Conservation (phyloP, 306 rosid species). For the Alnus rubra region DNA sequence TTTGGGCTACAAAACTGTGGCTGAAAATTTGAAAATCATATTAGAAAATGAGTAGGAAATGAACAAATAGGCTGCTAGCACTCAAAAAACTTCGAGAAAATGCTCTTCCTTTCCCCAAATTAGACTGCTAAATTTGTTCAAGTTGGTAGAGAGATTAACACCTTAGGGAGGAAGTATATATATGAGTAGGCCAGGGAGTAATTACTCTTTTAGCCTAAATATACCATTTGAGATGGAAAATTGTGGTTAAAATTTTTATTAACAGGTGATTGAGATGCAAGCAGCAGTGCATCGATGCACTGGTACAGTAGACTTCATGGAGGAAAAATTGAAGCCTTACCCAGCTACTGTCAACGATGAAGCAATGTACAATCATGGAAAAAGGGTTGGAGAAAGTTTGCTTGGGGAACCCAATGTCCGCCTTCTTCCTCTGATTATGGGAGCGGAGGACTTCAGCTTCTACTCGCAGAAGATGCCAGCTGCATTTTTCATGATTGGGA, state of each 20-base stretch:
- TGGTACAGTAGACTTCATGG: conserved; percentile 49
- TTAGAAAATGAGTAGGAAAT: too few species aligned
- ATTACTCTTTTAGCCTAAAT: neutral
- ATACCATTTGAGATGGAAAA: neutral
- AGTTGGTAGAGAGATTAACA: too few species aligned
- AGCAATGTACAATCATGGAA: conserved; percentile 40
- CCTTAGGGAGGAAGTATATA: too few species aligned
- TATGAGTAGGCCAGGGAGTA: too few species aligned
- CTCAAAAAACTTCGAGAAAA: too few species aligned
- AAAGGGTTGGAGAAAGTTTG: conserved; percentile 44
- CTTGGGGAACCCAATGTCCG: conserved; percentile 46
- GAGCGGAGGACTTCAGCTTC: conserved; percentile 56
- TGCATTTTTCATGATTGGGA: conserved; percentile 38
- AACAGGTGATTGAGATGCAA: conserved; percentile 44
- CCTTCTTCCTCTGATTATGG: conserved; percentile 40
- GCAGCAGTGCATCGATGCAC: conserved; percentile 44
- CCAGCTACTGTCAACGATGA: conserved; percentile 49
- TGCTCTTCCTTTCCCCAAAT: too few species aligned
- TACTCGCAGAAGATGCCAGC: conserved; percentile 45
- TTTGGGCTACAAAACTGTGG: too few species aligned
- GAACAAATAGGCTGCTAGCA: too few species aligned
- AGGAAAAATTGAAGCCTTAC: conserved; percentile 36
- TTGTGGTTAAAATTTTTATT: neutral
- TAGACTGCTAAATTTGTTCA: too few species aligned
- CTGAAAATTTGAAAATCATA: too few species aligned